Percentiles rank a stretch among this genome's conserved stretches.
These are phyloP conservation scores for Colletotrichum chlorophyti DNA, from an alignment of 2,329 filamentous ascomycete genomes.

Conservation along the genomic window DNA sequence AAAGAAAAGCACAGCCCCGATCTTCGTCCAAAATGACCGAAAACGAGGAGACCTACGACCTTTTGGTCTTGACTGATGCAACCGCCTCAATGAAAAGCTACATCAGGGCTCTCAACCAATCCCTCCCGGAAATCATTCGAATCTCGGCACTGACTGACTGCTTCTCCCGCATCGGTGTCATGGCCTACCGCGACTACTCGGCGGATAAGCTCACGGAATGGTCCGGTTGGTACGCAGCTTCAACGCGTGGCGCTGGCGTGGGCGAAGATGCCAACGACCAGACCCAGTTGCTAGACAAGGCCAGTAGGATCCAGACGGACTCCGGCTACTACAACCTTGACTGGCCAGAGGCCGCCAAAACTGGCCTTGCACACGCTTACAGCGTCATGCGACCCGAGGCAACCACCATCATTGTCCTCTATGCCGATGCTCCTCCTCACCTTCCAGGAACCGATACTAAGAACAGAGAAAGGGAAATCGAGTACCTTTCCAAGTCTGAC, in stretches of 20 bases:
- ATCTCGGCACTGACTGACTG: constrained; percentile 55
- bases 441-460: constrained; percentile 31
- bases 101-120: constrained; percentile 48
- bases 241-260: constrained; percentile 2
- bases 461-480: constrained; percentile 7
- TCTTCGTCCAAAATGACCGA: too few species aligned
- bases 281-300: constrained; percentile 43
- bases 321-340: constrained; percentile 43
- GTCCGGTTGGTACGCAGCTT: constrained; percentile 53
- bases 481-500: background rate
- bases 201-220: constrained; percentile 44
- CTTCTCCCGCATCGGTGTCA: constrained; percentile 56
- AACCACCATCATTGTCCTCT: constrained; percentile 56
- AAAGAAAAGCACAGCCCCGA: too few species aligned
- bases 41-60: constrained; percentile 44
- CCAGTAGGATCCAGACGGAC: constrained; percentile 37
- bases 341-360: constrained; percentile 56
- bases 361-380: constrained; percentile 53
- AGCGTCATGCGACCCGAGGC: constrained; percentile 53
- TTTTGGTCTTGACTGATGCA: constrained; percentile 54
- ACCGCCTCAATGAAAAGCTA: constrained; percentile 53
- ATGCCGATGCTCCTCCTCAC: constrained; percentile 57
- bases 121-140: constrained; percentile 57
- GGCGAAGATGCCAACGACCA: constrained; percentile 35
- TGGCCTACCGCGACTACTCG: constrained; percentile 57